Base-by-base conservation (phyloP, 305 asterid genomes). In the Solanum hybrid region DNA sequence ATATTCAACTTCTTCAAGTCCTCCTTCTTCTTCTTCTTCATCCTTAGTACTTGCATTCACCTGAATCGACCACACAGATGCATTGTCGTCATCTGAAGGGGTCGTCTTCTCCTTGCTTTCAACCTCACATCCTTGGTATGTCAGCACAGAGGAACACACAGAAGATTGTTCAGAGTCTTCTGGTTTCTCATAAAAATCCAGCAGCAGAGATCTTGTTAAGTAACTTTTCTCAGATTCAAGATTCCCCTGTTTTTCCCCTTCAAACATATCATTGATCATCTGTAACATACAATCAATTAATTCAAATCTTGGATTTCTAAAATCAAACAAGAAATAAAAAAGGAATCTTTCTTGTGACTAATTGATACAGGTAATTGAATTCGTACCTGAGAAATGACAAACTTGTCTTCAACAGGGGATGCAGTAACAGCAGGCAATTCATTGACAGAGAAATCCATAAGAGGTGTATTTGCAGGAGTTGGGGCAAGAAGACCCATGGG, bases 381-480 rank as follows among this genome's bases (percentile, higher is more conserved):
- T 0, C 12, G 89, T 66, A 95, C 98, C 98, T 95, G 94, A 89
- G 97, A 92, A 79, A 93, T 86, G 88, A 84, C 60, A 84, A 93
- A 78, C 71, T 90, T 91, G 35, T 92, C 96, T 73, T 90, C 88
- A 15, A 91, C 93, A 2, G 93, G 91, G 31, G 93, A 90, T 10
- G 92, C 90, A 6, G 94, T 87, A 51, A 88, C 89, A 75, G 89
- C 85, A 73, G 91, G 92, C 88, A 93, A 78, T 11, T 51, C 90
- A 86, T 56, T 86, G 3, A 32, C 91, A 60, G 94, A 92, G 81
- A 93, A 64, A 85, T 85, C 89, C 71, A 92, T 35, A 76, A 95
- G 95, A 2, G 98, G 99, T 5, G 99, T 97, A 89, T 95, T 97
- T 1, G 98, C 98, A 2, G 99, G 98, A 75, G 99, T 97, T 0